These are phyloP conservation scores for Monosporascus ibericus DNA, from an alignment of 2,329 filamentous ascomycete genomes.

Conservation along the genomic window DNA sequence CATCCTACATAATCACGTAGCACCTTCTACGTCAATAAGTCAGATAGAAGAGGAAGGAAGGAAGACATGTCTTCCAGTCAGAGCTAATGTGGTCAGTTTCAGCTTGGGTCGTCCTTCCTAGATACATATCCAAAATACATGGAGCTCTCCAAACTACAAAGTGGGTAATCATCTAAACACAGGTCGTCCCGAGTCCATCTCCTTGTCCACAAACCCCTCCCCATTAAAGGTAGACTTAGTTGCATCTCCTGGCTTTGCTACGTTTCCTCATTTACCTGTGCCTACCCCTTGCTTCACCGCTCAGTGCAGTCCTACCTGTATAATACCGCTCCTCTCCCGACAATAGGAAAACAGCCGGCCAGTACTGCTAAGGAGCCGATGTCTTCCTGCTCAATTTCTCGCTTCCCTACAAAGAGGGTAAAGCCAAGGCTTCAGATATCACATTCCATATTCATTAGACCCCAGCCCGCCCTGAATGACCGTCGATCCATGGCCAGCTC, in stretches of 20 bases:
- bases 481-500: slow-evolving; percentile 13
- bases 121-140: too few species aligned
- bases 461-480: slow-evolving; percentile 4
- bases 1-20: too few species aligned
- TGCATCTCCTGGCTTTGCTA: neutral
- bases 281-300: slow-evolving; percentile 7
- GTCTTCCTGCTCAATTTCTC: slow-evolving; percentile 8
- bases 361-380: slow-evolving; percentile 5
- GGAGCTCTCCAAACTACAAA: too few species aligned
- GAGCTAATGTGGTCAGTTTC: too few species aligned
- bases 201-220: neutral
- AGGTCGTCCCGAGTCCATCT: neutral
- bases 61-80: too few species aligned
- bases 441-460: slow-evolving; percentile 12
- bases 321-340: slow-evolving; percentile 15
- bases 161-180: neutral
- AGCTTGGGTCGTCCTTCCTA: too few species aligned
- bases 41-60: too few species aligned
- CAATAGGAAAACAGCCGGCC: slow-evolving; percentile 17
- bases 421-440: slow-evolving; percentile 11
- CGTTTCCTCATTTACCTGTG: neutral
- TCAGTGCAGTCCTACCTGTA: slow-evolving; percentile 26
- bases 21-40: too few species aligned
- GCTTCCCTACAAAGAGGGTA: slow-evolving; percentile 1
- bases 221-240: neutral